These are phyloP conservation scores for Hondaea fermentalgiana DNA, from an alignment of 108 stramenopile species.

Conservation along the genomic window DNA sequence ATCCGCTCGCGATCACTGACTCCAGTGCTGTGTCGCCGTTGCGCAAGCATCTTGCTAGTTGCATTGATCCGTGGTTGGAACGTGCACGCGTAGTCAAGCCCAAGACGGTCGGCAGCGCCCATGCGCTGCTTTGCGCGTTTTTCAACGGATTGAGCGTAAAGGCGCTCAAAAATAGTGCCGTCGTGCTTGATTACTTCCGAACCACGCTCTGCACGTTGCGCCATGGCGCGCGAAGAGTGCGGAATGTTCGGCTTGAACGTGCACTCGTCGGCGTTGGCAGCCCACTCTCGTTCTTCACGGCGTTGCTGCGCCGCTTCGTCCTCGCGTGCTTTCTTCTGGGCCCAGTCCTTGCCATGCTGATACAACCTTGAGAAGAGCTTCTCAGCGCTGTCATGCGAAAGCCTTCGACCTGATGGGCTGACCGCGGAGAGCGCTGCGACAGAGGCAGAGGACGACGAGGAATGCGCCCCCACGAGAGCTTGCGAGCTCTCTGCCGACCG, in stretches of 20 bases:
- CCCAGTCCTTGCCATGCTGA: not conserved
- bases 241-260: not conserved
- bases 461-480: not conserved
- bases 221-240: not conserved
- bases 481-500: not conserved
- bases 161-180: not conserved
- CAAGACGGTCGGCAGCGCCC: not conserved
- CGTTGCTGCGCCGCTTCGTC: not conserved
- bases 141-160: not conserved
- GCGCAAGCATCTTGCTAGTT: not conserved
- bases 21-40: not conserved
- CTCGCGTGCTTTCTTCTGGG: not conserved
- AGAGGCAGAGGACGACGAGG: too few species aligned
- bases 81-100: not conserved
- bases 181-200: not conserved
- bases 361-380: not conserved
- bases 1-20: not conserved
- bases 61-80: not conserved
- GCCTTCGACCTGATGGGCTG: not conserved
- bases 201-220: not conserved
- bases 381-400: not conserved
- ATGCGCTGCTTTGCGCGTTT: not conserved
- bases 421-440: not conserved
- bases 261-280: not conserved
- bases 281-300: not conserved